These are phyloP conservation scores for Alternaria sp. DNA, from an alignment of 2,329 filamentous ascomycete genomes.

Conservation along the genomic window DNA sequence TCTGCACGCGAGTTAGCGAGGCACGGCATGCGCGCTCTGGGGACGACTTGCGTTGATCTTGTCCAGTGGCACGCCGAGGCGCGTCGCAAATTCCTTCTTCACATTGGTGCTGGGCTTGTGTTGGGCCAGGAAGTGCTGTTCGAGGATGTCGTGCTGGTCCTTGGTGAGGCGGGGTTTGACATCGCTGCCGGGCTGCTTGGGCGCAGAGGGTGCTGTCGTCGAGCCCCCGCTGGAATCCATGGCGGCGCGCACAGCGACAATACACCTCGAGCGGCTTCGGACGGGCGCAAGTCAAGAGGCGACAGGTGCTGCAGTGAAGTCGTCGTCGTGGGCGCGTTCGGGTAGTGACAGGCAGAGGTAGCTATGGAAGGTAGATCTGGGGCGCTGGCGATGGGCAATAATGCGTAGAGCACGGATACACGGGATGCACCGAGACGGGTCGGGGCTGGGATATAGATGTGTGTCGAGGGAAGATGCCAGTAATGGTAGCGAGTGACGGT, in stretches of 20 bases:
- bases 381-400: slow-evolving; percentile 15
- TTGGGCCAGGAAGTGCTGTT: slow-evolving; percentile 59
- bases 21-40: not conserved
- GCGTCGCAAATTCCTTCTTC: slow-evolving; percentile 61
- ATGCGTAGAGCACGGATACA: slow-evolving; percentile 26
- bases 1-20: slow-evolving; percentile 53
- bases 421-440: slow-evolving; percentile 24
- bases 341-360: slow-evolving; percentile 13
- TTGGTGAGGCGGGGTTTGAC: slow-evolving; percentile 63
- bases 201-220: slow-evolving; percentile 27
- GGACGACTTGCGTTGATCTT: slow-evolving; percentile 61
- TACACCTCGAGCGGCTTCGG: slow-evolving; percentile 20
- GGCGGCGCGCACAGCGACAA: slow-evolving; percentile 35
- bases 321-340: slow-evolving; percentile 10
- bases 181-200: slow-evolving; percentile 49
- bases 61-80: slow-evolving; percentile 59
- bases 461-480: slow-evolving; percentile 7
- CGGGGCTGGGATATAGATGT: slow-evolving; percentile 3
- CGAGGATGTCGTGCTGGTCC: slow-evolving; percentile 63
- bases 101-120: slow-evolving; percentile 60
- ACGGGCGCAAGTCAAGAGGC: slow-evolving; percentile 6
- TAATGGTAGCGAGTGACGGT: slow-evolving; percentile 22
- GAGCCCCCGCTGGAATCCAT: slow-evolving; percentile 40
- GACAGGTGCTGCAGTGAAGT: slow-evolving; percentile 1
- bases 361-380: slow-evolving; percentile 5